These are phyloP conservation scores for Pseudocercospora ulei DNA, from an alignment of 2,329 filamentous ascomycete species.

Conservation along the genomic window DNA sequence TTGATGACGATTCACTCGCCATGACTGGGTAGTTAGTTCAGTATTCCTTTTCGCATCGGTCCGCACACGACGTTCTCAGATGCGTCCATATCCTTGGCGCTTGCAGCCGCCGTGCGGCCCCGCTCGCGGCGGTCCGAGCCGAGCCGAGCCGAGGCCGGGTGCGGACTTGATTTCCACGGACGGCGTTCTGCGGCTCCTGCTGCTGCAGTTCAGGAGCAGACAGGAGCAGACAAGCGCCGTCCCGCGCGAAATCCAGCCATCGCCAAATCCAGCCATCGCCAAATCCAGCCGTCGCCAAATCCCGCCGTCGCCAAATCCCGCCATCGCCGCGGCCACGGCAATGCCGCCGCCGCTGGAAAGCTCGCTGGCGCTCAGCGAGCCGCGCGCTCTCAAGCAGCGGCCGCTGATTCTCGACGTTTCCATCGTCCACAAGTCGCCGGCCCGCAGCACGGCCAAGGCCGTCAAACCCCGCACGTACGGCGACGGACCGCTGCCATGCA, in stretches of 20 bases:
- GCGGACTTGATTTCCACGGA: no score
- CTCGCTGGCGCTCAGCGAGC: conserved; percentile 1
- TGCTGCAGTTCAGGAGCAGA: no score
- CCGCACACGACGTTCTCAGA: neutral
- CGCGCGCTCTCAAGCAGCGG: neutral
- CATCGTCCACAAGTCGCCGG: neutral
- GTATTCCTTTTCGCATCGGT: neutral
- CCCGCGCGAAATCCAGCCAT: no score
- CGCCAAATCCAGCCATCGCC: no score
- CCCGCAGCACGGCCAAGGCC: conserved; percentile 3
- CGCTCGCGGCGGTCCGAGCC: no score
- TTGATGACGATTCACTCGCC: neutral
- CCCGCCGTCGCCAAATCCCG: neutral
- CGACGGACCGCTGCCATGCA: conserved; percentile 24
- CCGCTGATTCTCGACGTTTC: conserved; percentile 1
- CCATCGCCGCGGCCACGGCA: neutral
- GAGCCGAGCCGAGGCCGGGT: no score
- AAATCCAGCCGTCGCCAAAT: neutral
- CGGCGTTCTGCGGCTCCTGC: no score
- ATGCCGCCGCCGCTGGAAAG: conserved; percentile 5
- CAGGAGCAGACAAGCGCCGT: no score
- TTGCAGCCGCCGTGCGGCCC: no score
- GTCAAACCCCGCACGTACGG: conserved; percentile 15
- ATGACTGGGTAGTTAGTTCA: neutral
- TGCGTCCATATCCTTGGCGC: no score